Evolutionary conservation across 2,329 filamentous ascomycete species (phyloP).

Genomic region (Dactylonectria macrodidyma): DNA sequence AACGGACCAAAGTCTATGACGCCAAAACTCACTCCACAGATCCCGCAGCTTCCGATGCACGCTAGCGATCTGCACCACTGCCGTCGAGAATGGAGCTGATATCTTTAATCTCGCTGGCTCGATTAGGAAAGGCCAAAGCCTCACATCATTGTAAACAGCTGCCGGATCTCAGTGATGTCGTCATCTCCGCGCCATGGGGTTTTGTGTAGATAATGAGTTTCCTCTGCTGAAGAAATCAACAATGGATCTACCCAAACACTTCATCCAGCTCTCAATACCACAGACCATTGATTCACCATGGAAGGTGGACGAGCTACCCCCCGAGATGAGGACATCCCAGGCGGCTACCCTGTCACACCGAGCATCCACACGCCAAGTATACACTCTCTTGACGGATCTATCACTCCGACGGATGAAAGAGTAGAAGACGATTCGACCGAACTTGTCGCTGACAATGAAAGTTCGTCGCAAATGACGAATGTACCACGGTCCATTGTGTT

Average conservation of each 20-base stretch:
- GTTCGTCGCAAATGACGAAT: not conserved
- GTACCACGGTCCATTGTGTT: not conserved
- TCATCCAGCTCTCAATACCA: not conserved
- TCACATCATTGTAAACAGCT: not conserved
- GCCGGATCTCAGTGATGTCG: not conserved
- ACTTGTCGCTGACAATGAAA: not conserved
- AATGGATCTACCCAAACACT: not conserved
- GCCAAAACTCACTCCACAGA: too few species aligned
- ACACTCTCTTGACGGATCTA: constrained; percentile 28
- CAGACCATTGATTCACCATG: constrained; percentile 28
- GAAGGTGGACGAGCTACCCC: constrained; percentile 42
- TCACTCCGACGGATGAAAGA: constrained; percentile 12
- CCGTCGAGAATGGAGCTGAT: too few species aligned
- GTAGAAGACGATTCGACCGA: too few species aligned
- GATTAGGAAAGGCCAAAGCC: not conserved
- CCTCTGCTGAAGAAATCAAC: not conserved
- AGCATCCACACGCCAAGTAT: constrained; percentile 28
- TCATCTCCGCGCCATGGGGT: not conserved
- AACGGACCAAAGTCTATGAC: too few species aligned
- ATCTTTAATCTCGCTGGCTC: too few species aligned
- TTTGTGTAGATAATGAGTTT: not conserved
- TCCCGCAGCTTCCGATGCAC: too few species aligned
- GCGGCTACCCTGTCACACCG: constrained; percentile 46
- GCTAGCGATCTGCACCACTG: too few species aligned
- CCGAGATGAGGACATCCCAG: constrained; percentile 44